Conservation (phyloP, 2,329 filamentous ascomycete species). For the Botryotinia globosa region DNA sequence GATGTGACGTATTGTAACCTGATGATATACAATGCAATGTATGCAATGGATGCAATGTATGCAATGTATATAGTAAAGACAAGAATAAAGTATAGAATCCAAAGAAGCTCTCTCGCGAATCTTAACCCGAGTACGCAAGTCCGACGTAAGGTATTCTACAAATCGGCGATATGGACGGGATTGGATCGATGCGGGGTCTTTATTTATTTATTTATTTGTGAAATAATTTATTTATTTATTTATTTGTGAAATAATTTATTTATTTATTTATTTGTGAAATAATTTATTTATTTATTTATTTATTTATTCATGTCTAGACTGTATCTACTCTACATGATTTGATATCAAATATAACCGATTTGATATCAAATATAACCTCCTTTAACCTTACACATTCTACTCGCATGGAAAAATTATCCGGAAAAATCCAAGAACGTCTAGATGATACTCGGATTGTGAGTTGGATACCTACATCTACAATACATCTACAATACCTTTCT, state of each 20-base stretch:
- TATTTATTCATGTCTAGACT: too few relatives aligned
- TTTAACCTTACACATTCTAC: neutral
- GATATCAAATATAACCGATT: too few relatives aligned
- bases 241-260: too few relatives aligned
- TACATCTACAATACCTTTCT: too few relatives aligned
- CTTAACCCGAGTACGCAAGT: constrained; percentile 7
- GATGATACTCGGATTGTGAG: neutral
- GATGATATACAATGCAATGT: neutral
- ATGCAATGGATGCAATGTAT: neutral
- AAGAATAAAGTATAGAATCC: neutral
- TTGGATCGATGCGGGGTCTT: constrained; percentile 7
- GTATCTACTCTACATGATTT: too few relatives aligned
- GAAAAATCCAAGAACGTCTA: neutral
- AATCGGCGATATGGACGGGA: neutral
- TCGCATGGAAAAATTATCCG: neutral
- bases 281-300: too few relatives aligned
- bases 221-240: too few relatives aligned
- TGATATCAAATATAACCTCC: neutral
- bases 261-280: too few relatives aligned
- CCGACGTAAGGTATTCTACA: constrained; percentile 4
- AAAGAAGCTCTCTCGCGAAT: neutral
- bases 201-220: too few relatives aligned
- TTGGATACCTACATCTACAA: too few relatives aligned
- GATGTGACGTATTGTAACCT: neutral
- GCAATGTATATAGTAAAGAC: neutral